Conservation (phyloP, 345 rosid species). For the Lumnitzera racemosa region DNA sequence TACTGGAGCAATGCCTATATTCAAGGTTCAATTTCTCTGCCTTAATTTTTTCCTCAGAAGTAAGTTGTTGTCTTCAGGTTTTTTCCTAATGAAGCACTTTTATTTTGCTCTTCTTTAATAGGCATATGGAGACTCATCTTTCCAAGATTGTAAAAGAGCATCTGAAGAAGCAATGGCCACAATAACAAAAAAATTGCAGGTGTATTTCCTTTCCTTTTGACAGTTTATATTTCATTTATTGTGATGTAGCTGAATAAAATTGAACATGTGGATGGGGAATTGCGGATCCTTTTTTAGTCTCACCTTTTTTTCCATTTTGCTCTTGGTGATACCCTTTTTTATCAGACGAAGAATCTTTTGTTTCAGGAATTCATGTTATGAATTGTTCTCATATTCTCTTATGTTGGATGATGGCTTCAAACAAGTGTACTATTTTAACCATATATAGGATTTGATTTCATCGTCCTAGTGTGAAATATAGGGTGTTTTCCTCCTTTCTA, state of each 20-base stretch:
- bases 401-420: too few species aligned
- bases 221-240: background rate
- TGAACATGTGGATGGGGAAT: too few species aligned
- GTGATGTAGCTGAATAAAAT: background rate
- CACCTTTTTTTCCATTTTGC: too few species aligned
- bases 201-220: conserved; percentile 12
- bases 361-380: too few species aligned
- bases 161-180: conserved; percentile 84
- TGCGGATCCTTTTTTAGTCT: too few species aligned
- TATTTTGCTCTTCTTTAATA: conserved; percentile 21
- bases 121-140: conserved; percentile 96
- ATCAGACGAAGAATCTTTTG: too few species aligned
- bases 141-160: conserved; percentile 92
- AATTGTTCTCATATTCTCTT: too few species aligned
- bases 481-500: too few species aligned
- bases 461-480: too few species aligned
- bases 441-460: too few species aligned
- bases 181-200: conserved; percentile 79
- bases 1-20: conserved; percentile 95
- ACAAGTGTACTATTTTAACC: too few species aligned
- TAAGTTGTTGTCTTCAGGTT: background rate
- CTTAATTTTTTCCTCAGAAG: background rate
- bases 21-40: conserved; percentile 45
- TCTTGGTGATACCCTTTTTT: too few species aligned
- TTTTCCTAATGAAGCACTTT: background rate